Percentiles rank a stretch among this genome's conserved stretches.
These are phyloP conservation scores for Candida boleticola DNA, from an alignment of 805 yeast genomes.

Conservation along the genomic window DNA sequence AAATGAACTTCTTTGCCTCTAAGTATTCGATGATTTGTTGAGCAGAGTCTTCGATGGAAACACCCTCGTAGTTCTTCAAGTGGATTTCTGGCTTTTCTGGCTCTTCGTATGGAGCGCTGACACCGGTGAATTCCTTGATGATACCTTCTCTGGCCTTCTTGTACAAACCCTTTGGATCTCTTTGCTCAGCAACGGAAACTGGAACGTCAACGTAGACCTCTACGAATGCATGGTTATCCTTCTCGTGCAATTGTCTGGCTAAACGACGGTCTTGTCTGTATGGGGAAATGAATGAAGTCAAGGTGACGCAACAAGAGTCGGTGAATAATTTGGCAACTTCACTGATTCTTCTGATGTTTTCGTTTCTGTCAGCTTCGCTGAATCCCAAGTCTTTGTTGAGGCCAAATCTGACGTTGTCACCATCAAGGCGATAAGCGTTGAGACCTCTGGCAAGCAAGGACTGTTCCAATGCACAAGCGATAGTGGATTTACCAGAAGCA, in stretches of 20 bases:
- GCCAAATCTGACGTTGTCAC: conserved; percentile 93
- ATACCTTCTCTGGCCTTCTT: conserved; percentile 95
- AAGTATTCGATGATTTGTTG: conserved; percentile 67
- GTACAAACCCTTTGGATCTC: conserved; percentile 97
- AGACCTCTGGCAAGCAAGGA: conserved; percentile 65
- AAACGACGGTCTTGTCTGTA: conserved; percentile 78
- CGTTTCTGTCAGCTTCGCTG: conserved; percentile 87
- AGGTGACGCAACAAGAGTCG: conserved; percentile 83
- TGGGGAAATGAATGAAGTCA: conserved; percentile 92
- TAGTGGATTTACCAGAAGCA: conserved; percentile 93
- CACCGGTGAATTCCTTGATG: conserved; percentile 93
- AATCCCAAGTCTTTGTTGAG: conserved; percentile 93
- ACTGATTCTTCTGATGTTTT: conserved; percentile 90
- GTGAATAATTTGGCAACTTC: conserved; percentile 94
- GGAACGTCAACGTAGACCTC: conserved; percentile 95
- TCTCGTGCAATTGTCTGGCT: conserved; percentile 83
- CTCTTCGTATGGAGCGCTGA: conserved; percentile 93
- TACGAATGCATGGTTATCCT: conserved; percentile 73
- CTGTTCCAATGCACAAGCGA: conserved; percentile 93
- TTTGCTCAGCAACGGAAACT: conserved; percentile 87
- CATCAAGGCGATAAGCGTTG: conserved; percentile 86
- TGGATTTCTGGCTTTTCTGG: conserved; percentile 85
- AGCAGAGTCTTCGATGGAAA: conserved; percentile 80
- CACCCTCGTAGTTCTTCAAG: conserved; percentile 63
- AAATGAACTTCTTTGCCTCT: conserved; percentile 45